These are phyloP conservation scores for Colletotrichum musae DNA, from an alignment of 2,329 filamentous ascomycete genomes.

Conservation along the genomic window DNA sequence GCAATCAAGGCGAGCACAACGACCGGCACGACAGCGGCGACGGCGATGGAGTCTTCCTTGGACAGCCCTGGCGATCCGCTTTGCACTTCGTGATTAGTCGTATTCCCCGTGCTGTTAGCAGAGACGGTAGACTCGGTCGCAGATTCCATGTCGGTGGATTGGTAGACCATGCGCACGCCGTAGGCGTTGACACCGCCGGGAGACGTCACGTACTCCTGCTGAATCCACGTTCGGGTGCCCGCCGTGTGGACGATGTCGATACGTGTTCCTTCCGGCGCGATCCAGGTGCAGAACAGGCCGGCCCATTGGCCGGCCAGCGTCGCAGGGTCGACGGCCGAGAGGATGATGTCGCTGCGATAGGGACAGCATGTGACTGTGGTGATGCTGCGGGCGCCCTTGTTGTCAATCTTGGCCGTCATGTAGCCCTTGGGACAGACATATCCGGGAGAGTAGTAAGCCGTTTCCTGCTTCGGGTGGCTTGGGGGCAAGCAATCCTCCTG, in stretches of 20 bases:
- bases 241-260: slow-evolving; percentile 41
- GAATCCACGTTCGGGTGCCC: slow-evolving; percentile 36
- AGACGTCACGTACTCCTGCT: slow-evolving; percentile 27
- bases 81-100: not conserved
- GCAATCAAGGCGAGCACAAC: slow-evolving; percentile 13
- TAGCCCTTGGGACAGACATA: slow-evolving; percentile 32
- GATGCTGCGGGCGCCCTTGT: slow-evolving; percentile 42
- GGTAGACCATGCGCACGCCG: slow-evolving; percentile 46
- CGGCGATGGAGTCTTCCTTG: slow-evolving; percentile 3
- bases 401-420: slow-evolving; percentile 44
- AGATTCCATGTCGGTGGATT: slow-evolving; percentile 41
- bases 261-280: slow-evolving; percentile 34
- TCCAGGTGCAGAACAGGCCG: slow-evolving; percentile 45
- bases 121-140: not conserved
- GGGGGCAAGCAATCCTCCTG: slow-evolving; percentile 41
- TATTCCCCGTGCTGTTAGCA: not conserved
- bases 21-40: slow-evolving; percentile 26
- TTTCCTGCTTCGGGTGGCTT: slow-evolving; percentile 36
- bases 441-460: slow-evolving; percentile 37
- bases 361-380: slow-evolving; percentile 48
- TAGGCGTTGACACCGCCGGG: slow-evolving; percentile 44
- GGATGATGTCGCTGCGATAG: slow-evolving; percentile 38
- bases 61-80: not conserved
- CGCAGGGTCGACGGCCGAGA: slow-evolving; percentile 43
- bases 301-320: slow-evolving; percentile 39